Evolutionary conservation across 163 green algal species (phyloP), one percentile per base, ranked within the genome.

Genomic region (Prototheca wickerhamii): DNA sequence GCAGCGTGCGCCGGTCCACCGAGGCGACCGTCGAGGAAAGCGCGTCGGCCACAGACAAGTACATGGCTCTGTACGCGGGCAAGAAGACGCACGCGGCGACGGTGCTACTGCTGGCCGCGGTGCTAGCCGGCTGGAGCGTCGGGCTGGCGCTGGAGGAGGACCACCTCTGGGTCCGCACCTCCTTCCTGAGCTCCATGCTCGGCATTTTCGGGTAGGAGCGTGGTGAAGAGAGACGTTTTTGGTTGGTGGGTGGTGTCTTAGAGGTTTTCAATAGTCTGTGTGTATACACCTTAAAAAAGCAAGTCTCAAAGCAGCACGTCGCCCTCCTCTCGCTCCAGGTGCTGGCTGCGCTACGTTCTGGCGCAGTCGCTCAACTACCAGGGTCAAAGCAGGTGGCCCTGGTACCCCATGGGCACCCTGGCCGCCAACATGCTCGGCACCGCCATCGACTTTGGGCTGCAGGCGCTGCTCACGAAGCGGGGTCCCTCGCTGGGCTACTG

Each of bases 391-490:
- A 21, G 43, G 6, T 67, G 70, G 63, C 30, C 49, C 10, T 92
- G 82, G 82, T 74, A 87, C 21, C 85, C 86, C 0, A 30, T 70
- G 6, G 85, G 85, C 50, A 92, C 85, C 1, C 79, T 88, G 62
- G 40, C 59, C 5, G 84, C 84, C 49, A 92, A 92, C 75, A 67
- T 87, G 64, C 37, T 75, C 29, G 85, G 72, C 3, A 82, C 75
- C 30, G 3, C 29, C 0, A 65, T 87, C 21, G 68, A 80, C 66
- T 86, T 79, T 54, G 53, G 43, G 3, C 40, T 86, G 28, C 58
- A 70, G 49, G 80, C 10, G 18, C 54, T 60, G n/a, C n/a, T 18
- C 53, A 37, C 29, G 6, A 4, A 55, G 58, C 15, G 8, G 7
- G 26, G n/a, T 8, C 34, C 58, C 2, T 15, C 2, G 4, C 20